Conservation (phyloP, 129 eudicot species). For the Rutidosis leptorrhynchoides region DNA sequence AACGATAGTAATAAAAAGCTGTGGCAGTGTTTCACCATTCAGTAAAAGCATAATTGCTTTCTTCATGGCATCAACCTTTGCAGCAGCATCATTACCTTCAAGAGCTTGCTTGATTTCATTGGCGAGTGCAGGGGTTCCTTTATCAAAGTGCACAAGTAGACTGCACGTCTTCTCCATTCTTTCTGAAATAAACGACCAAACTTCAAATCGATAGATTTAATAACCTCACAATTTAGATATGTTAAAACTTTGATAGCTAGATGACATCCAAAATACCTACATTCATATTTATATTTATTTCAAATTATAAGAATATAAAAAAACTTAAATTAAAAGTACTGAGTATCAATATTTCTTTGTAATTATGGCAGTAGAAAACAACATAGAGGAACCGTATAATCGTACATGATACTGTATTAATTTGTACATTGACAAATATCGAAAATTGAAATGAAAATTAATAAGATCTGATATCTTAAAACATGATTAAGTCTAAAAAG, state of each 20-base stretch:
- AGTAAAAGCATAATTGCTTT: constrained; percentile 87
- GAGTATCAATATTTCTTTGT: neutral
- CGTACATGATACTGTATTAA: no score
- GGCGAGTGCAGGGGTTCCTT: constrained; percentile 90
- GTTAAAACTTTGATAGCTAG: neutral
- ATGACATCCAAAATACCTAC: neutral
- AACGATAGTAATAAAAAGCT: constrained; percentile 86
- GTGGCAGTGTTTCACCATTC: constrained; percentile 93
- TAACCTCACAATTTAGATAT: neutral
- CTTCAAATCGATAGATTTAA: neutral
- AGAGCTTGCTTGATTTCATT: constrained; percentile 97
- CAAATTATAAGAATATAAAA: neutral
- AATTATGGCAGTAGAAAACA: constrained; percentile 13
- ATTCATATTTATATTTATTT: neutral
- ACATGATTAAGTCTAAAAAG: neutral
- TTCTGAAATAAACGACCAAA: constrained; percentile 26
- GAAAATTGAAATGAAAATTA: no score
- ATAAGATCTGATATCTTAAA: constrained; percentile 25
- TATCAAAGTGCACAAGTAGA: constrained; percentile 79
- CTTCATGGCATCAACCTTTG: constrained; percentile 92
- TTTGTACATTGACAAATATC: neutral
- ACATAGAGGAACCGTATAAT: neutral
- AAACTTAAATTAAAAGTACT: neutral
- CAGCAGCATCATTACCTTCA: constrained; percentile 75
- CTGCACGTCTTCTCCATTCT: constrained; percentile 88